These are phyloP conservation scores for Argentina anserina DNA, from an alignment of 306 rosid species.

Conservation along the genomic window DNA sequence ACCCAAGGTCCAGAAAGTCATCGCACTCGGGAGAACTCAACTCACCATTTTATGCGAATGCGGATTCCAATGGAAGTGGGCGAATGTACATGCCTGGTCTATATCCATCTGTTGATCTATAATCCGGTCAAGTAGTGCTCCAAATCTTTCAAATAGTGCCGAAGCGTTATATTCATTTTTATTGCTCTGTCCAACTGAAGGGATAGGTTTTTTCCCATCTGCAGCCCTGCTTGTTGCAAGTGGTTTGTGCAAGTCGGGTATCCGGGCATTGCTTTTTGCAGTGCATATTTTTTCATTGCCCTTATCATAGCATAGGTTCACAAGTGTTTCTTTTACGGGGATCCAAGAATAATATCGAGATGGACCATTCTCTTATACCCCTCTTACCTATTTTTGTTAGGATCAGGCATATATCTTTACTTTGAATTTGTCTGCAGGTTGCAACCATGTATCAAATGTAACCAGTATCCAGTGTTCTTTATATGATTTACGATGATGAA, in stretches of 20 bases:
- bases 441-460: neutral
- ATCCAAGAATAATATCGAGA: conserved; percentile 31
- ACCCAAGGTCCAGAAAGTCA: conserved; percentile 59
- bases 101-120: conserved; percentile 49
- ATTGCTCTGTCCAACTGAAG: conserved; percentile 40
- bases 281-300: conserved; percentile 21
- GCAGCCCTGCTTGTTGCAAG: conserved; percentile 35
- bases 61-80: conserved; percentile 78
- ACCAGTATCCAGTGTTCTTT: neutral
- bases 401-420: neutral
- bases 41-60: conserved; percentile 50
- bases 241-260: conserved; percentile 27
- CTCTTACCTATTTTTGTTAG: conserved; percentile 7
- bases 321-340: conserved; percentile 22
- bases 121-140: conserved; percentile 12
- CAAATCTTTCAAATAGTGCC: neutral
- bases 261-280: conserved; percentile 23
- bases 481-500: neutral
- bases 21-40: conserved; percentile 89
- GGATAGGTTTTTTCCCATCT: conserved; percentile 37
- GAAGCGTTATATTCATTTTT: conserved; percentile 57
- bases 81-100: conserved; percentile 45
- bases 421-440: neutral
- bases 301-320: conserved; percentile 12
- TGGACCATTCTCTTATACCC: conserved; percentile 1